These are phyloP conservation scores for Botrytis pseudocinerea DNA, from an alignment of 2,329 filamentous ascomycete genomes.

Conservation along the genomic window DNA sequence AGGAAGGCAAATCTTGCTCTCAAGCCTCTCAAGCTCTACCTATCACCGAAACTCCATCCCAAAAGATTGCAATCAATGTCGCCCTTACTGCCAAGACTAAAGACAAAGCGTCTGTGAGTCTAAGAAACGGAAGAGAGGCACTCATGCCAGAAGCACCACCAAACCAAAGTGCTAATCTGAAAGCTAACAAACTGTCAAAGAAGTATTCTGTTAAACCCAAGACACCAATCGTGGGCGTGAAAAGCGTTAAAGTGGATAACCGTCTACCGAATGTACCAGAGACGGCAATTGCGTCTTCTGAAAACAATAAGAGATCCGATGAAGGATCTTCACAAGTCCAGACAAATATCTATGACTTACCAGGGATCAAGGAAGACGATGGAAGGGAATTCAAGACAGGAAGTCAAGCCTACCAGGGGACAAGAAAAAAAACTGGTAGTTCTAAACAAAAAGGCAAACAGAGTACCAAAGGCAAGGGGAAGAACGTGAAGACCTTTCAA, in stretches of 20 bases:
- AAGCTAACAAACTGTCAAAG: not conserved
- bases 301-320: not conserved
- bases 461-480: not conserved
- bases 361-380: constrained; percentile 4
- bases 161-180: not conserved
- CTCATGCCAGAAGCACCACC: not conserved
- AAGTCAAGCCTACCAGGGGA: not conserved
- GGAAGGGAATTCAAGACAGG: not conserved
- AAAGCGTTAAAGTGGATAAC: not conserved
- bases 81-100: not conserved
- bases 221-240: not conserved
- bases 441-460: constrained; percentile 8
- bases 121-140: not conserved
- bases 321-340: not conserved
- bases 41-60: not conserved
- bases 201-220: constrained; percentile 6
- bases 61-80: not conserved
- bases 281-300: not conserved
- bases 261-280: not conserved
- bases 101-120: not conserved
- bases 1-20: not conserved
- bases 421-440: not conserved
- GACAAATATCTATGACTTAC: constrained; percentile 18
- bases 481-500: constrained; percentile 1
- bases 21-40: not conserved